A percentile compares a stretch with the other conserved stretches of the same genome.
These are phyloP conservation scores for Pythium scleroteichum DNA, from an alignment of 352 stramenopile species.

Conservation along the genomic window DNA sequence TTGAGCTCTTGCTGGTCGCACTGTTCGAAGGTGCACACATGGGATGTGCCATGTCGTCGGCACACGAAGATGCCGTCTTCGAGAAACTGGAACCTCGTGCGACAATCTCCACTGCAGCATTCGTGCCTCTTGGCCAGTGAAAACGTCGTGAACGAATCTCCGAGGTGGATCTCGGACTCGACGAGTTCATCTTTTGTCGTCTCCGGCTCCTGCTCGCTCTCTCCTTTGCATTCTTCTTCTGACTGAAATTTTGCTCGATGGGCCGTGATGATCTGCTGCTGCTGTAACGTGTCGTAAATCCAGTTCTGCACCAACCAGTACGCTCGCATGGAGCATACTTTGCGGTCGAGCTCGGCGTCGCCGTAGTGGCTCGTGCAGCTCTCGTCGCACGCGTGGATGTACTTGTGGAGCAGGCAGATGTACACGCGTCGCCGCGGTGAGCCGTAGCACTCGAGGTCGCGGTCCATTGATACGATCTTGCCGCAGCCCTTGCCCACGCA, in stretches of 20 bases:
- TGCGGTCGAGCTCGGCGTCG: constrained; percentile 59
- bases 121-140: constrained; percentile 41
- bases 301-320: constrained; percentile 83
- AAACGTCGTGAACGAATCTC: constrained; percentile 59
- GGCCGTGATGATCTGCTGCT: constrained; percentile 13
- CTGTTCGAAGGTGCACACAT: constrained; percentile 78
- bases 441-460: constrained; percentile 71
- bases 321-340: constrained; percentile 69
- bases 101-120: constrained; percentile 43
- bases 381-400: constrained; percentile 82
- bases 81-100: constrained; percentile 57
- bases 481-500: constrained; percentile 60
- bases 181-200: constrained; percentile 33
- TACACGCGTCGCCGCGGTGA: constrained; percentile 71
- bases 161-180: constrained; percentile 57
- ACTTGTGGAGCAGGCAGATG: constrained; percentile 76
- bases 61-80: constrained; percentile 79
- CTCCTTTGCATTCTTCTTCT: constrained; percentile 27
- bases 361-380: constrained; percentile 61
- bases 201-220: constrained; percentile 24
- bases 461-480: constrained; percentile 85
- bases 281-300: constrained; percentile 70
- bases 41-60: constrained; percentile 57
- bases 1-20: constrained; percentile 60
- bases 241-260: constrained; percentile 12